Conservation (phyloP, 352 stramenopile genomes). For the Pythium scleroteichum region DNA sequence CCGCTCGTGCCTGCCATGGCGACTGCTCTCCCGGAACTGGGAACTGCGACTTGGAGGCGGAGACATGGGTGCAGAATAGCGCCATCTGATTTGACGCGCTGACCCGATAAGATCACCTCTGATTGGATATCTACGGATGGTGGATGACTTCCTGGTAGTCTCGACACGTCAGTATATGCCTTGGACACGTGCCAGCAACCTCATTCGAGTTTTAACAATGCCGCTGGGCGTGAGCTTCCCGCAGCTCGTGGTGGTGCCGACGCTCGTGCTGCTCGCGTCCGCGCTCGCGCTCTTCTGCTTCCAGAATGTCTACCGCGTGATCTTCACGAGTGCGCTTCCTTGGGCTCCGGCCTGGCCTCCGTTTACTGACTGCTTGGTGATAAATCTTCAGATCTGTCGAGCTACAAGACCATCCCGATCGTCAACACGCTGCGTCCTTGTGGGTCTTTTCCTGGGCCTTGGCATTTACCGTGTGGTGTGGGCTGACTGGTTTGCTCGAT, state of each 20-base stretch:
- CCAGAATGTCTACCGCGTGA: conserved; percentile 70
- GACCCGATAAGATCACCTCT: conserved; percentile 17
- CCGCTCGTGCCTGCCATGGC: conserved; percentile 37
- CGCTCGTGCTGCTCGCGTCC: conserved; percentile 63
- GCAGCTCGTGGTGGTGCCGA: conserved; percentile 72
- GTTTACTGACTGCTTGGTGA: background rate
- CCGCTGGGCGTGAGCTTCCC: conserved; percentile 37
- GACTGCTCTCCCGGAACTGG: no score
- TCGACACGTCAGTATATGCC: background rate
- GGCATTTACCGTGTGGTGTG: background rate
- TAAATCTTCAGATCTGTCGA: conserved; percentile 46
- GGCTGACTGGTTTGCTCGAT: background rate
- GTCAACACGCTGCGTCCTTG: conserved; percentile 59
- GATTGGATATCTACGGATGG: background rate
- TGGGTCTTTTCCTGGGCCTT: conserved; percentile 22
- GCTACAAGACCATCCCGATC: conserved; percentile 69
- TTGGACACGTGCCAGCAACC: background rate
- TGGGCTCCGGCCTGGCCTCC: background rate
- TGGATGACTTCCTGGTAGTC: conserved; percentile 11
- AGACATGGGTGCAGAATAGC: conserved; percentile 24
- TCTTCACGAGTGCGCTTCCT: conserved; percentile 50
- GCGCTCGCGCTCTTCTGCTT: conserved; percentile 79
- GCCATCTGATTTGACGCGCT: conserved; percentile 19
- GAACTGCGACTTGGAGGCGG: background rate
- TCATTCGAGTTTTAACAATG: conserved; percentile 17